Evolutionary conservation across 2,329 filamentous ascomycete genomes (phyloP).

Genomic region (Coniosporium tulheliwenetii): DNA sequence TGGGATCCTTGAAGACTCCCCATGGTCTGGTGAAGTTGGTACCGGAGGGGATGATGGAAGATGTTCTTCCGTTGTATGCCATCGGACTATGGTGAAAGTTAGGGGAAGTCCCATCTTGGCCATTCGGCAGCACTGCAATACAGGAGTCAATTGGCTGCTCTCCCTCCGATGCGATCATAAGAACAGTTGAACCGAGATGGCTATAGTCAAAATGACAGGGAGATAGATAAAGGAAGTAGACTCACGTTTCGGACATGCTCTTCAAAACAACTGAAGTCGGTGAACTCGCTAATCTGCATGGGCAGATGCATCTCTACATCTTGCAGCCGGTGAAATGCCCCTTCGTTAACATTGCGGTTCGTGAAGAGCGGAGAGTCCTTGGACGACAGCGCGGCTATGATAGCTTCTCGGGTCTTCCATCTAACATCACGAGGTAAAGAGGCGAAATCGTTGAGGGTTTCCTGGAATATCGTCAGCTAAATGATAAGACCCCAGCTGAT

Average conservation of each 20-base stretch:
- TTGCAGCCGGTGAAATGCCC: slow-evolving; percentile 11
- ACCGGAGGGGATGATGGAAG: slow-evolving; percentile 35
- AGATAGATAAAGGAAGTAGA: slow-evolving; percentile 17
- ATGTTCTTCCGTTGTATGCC: slow-evolving; percentile 40
- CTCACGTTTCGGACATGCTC: slow-evolving; percentile 35
- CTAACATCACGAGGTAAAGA: slow-evolving; percentile 20
- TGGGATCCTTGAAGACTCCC: slow-evolving; percentile 24
- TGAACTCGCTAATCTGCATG: slow-evolving; percentile 39
- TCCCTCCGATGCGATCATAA: too few relatives aligned
- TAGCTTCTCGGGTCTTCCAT: slow-evolving; percentile 10
- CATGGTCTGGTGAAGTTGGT: slow-evolving; percentile 31
- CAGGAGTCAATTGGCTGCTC: too few relatives aligned
- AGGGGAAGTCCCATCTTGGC: too few relatives aligned
- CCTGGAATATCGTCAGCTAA: too few relatives aligned
- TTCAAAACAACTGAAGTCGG: slow-evolving; percentile 39
- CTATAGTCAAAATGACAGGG: too few relatives aligned
- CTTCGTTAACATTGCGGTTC: too few relatives aligned
- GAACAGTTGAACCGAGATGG: too few relatives aligned
- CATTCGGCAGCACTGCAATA: too few relatives aligned
- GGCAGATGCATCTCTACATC: slow-evolving; percentile 37
- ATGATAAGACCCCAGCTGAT: too few relatives aligned
- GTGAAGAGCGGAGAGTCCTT: too few relatives aligned
- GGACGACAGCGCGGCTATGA: slow-evolving; percentile 2
- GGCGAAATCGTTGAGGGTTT: slow-evolving; percentile 29
- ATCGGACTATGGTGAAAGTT: slow-evolving; percentile 13